A percentile compares a stretch with the other conserved stretches of the same genome.
These are phyloP conservation scores for Hyphodiscus hymeniophilus DNA, from an alignment of 495 filamentous ascomycete genomes.

Conservation along the genomic window DNA sequence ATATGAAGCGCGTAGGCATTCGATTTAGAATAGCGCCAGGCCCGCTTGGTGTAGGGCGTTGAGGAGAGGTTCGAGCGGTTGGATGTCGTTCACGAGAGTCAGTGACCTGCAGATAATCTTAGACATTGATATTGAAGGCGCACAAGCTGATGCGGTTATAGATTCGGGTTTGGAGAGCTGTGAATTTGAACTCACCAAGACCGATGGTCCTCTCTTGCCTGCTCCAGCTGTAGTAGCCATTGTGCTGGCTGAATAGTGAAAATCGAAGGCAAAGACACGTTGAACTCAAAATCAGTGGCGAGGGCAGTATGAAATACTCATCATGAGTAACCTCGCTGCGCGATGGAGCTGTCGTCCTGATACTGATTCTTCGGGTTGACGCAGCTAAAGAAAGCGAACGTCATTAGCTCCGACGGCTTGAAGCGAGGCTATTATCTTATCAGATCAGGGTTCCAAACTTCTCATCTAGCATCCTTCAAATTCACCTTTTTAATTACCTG, in stretches of 20 bases:
- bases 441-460: no score
- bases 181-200: conserved; percentile 16
- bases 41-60: conserved; percentile 16
- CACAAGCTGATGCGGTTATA: neutral
- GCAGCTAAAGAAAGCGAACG: no score
- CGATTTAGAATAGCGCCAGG: conserved; percentile 18
- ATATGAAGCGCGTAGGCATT: conserved; percentile 70
- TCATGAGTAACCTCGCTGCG: no score
- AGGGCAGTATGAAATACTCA: no score
- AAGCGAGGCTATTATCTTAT: no score
- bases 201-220: conserved; percentile 20
- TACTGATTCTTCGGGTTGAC: no score
- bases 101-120: conserved; percentile 23
- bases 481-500: no score
- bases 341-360: no score
- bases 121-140: neutral
- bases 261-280: no score
- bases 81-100: conserved; percentile 28
- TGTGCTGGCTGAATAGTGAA: neutral
- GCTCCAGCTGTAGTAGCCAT: conserved; percentile 12
- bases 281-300: no score
- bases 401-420: no score
- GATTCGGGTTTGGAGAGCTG: neutral
- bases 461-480: no score
- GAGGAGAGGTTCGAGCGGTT: conserved; percentile 8